Conservation (phyloP, 2,329 filamentous ascomycete genomes). For the Didymellaceae sp. region DNA sequence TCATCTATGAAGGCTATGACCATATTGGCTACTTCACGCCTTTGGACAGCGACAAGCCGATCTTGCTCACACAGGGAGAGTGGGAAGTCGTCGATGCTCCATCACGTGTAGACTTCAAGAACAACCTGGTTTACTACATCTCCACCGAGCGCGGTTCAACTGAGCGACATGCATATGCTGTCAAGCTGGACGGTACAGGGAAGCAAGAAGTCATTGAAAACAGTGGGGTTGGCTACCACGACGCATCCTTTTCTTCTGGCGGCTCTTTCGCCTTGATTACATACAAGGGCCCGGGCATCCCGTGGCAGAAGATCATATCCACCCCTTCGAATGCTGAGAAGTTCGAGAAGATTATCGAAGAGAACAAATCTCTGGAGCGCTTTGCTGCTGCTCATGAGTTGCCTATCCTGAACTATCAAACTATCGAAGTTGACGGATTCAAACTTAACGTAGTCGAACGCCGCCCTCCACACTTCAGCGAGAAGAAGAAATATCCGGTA, state of each 20-base stretch:
- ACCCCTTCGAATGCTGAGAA: constrained; percentile 72
- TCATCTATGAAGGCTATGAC: constrained; percentile 85
- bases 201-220: constrained; percentile 77
- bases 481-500: constrained; percentile 86
- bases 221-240: constrained; percentile 77
- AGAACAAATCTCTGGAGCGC: constrained; percentile 73
- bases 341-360: constrained; percentile 76
- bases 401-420: constrained; percentile 81
- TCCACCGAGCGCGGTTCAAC: constrained; percentile 86
- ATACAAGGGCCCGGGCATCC: constrained; percentile 83
- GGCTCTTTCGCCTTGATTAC: constrained; percentile 84
- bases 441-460: constrained; percentile 79
- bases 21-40: constrained; percentile 94
- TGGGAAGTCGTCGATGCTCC: constrained; percentile 94
- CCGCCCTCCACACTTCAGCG: constrained; percentile 85
- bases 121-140: constrained; percentile 90
- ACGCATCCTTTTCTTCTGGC: constrained; percentile 80
- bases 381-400: constrained; percentile 79
- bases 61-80: constrained; percentile 83
- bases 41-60: constrained; percentile 79
- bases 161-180: constrained; percentile 89
- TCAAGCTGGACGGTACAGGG: constrained; percentile 79
- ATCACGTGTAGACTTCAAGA: constrained; percentile 80
- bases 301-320: constrained; percentile 88
- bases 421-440: constrained; percentile 81